A percentile compares a stretch with the other conserved stretches of the same genome.
phyloP scores from a whole-genome alignment of 805 yeast genomes.

The Candida chilensis region DNA sequence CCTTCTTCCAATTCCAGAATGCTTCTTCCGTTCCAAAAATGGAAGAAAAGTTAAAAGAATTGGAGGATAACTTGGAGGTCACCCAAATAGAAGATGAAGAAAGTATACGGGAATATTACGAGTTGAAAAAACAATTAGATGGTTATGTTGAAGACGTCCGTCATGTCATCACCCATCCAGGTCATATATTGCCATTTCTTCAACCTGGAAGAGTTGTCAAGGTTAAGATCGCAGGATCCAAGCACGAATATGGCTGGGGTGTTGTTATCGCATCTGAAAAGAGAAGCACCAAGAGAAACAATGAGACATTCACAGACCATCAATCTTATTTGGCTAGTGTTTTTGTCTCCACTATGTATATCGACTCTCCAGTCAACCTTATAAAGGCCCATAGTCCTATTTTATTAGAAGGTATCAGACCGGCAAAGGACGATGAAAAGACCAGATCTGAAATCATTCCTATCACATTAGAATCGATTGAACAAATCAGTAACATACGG shows the following conservation, averaged over 20 bases:
- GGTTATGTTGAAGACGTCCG: slow-evolving; percentile 68
- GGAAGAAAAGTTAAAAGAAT: slow-evolving; percentile 54
- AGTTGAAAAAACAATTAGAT: slow-evolving; percentile 62
- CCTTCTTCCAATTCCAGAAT: slow-evolving; percentile 93
- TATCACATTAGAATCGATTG: slow-evolving; percentile 70
- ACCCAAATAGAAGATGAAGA: slow-evolving; percentile 67
- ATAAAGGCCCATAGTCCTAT: slow-evolving; percentile 69
- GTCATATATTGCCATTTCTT: slow-evolving; percentile 71
- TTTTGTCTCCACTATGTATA: slow-evolving; percentile 66
- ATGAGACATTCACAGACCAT: slow-evolving; percentile 64
- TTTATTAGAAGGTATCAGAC: slow-evolving; percentile 85
- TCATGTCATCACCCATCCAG: slow-evolving; percentile 85
- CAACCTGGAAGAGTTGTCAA: slow-evolving; percentile 84
- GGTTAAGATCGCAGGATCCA: slow-evolving; percentile 45
- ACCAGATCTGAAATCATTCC: slow-evolving; percentile 75
- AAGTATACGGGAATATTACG: slow-evolving; percentile 73
- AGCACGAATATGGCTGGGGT: slow-evolving; percentile 88
- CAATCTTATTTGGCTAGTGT: slow-evolving; percentile 86
- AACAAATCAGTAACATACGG: slow-evolving; percentile 70
- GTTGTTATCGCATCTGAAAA: slow-evolving; percentile 72
- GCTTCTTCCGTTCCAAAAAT: slow-evolving; percentile 82
- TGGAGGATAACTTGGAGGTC: slow-evolving; percentile 36
- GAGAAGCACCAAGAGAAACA: slow-evolving; percentile 52
- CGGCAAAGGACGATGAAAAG: slow-evolving; percentile 66
- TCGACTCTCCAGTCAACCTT: slow-evolving; percentile 77